Evolutionary conservation across 2,329 filamentous ascomycete genomes (phyloP).

Genomic region (Phialophora macrospora): DNA sequence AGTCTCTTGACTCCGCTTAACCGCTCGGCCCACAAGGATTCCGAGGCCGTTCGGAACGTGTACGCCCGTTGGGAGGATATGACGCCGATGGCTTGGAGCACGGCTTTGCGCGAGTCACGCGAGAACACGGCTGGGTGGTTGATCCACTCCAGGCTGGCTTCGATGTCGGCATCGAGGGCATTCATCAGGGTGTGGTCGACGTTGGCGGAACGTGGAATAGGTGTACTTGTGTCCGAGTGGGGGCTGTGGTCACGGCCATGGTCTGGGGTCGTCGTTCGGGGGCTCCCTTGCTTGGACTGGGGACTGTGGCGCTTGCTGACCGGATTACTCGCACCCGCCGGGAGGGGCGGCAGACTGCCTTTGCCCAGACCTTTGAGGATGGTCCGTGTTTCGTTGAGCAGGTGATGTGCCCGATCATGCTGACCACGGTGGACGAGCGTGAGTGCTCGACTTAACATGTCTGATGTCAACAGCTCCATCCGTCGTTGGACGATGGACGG

Average conservation of each 20-base stretch:
- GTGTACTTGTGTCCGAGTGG: constrained; percentile 50
- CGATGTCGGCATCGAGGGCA: constrained; percentile 88
- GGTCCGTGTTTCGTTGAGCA: constrained; percentile 89
- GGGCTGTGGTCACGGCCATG: constrained; percentile 46
- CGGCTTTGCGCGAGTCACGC: constrained; percentile 90
- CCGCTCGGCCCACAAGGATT: constrained; percentile 84
- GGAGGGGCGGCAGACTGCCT: constrained; percentile 87
- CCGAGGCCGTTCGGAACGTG: constrained; percentile 88
- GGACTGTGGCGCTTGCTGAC: constrained; percentile 47
- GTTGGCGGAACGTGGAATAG: constrained; percentile 54
- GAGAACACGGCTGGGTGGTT: constrained; percentile 94
- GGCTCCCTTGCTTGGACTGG: constrained; percentile 45
- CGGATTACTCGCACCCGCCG: constrained; percentile 60
- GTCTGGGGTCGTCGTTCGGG: constrained; percentile 47
- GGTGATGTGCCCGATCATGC: constrained; percentile 89
- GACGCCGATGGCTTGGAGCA: constrained; percentile 93
- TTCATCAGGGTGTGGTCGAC: constrained; percentile 82
- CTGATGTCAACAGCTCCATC: constrained; percentile 96
- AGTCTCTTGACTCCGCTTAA: constrained; percentile 80
- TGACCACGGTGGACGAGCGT: constrained; percentile 89
- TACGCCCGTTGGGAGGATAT: constrained; percentile 93
- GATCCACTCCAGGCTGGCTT: constrained; percentile 94
- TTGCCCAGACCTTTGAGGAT: constrained; percentile 97
- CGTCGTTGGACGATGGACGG: constrained; percentile 92
- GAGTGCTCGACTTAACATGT: constrained; percentile 92